A percentile compares a stretch with the other conserved stretches of the same genome.
phyloP scores from a whole-genome alignment of 345 rosid species.

The Rhodamnia rubescens region DNA sequence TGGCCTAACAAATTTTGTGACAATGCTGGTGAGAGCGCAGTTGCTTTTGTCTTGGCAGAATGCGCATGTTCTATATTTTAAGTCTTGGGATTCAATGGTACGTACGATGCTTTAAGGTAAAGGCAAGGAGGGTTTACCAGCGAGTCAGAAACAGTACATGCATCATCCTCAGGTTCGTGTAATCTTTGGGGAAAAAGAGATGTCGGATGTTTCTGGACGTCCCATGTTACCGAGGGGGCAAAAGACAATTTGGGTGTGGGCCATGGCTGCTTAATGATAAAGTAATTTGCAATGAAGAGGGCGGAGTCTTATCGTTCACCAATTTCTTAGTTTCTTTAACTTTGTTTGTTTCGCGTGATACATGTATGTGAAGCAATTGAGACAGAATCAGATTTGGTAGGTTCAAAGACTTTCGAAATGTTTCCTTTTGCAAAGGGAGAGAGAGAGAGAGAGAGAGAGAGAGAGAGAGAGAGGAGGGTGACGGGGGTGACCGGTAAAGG shows the following conservation, averaged over 20 bases:
- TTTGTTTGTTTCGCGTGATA: neutral
- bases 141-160: neutral
- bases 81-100: neutral
- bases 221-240: neutral
- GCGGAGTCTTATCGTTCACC: neutral
- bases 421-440: neutral
- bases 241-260: neutral
- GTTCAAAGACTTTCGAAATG: neutral
- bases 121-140: neutral
- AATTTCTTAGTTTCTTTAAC: neutral
- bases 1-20: neutral
- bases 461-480: neutral
- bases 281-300: neutral
- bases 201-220: neutral
- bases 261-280: neutral
- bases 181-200: neutral
- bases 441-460: neutral
- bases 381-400: neutral
- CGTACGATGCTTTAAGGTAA: neutral
- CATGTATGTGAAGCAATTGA: neutral
- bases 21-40: neutral
- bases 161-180: neutral
- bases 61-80: neutral
- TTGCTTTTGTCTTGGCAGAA: neutral
- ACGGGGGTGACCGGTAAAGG: neutral